These are phyloP conservation scores for Mycena venus DNA, from an alignment of 768 basidiomycete genomes.

Conservation along the genomic window DNA sequence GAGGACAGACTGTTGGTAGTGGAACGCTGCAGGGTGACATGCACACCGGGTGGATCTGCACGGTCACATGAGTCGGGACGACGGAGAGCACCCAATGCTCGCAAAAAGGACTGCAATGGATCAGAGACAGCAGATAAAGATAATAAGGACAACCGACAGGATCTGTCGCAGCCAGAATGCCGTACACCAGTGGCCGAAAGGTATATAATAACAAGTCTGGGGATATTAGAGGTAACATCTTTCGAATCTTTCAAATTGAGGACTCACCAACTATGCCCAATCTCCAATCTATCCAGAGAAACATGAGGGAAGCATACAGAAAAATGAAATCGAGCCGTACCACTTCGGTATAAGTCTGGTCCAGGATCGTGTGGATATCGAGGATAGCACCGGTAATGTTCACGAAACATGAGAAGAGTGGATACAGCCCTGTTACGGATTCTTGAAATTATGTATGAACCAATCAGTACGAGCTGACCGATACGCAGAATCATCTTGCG, in stretches of 20 bases:
- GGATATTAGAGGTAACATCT: neutral
- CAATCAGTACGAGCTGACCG: neutral
- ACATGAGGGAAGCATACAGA: neutral
- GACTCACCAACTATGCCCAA: neutral
- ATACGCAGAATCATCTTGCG: constrained; percentile 21
- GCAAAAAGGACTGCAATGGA: constrained; percentile 9
- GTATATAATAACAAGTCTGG: constrained; percentile 7
- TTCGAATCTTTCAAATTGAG: neutral
- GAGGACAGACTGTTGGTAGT: neutral
- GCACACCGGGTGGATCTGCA: neutral
- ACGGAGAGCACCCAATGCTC: neutral
- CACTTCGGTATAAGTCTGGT: neutral
- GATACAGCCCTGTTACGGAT: constrained; percentile 9
- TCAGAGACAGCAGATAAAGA: neutral
- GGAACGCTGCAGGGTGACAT: neutral
- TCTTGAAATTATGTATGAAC: neutral
- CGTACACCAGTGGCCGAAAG: constrained; percentile 16
- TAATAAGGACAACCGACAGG: neutral
- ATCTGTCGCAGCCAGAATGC: constrained; percentile 13
- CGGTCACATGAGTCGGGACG: too few species aligned
- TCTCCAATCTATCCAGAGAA: neutral
- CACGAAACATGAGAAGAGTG: constrained; percentile 17
- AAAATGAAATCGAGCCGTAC: neutral
- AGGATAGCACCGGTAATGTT: neutral
- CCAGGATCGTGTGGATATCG: neutral